Percentiles rank a stretch among this genome's conserved stretches.
Conservation (phyloP, 2,329 filamentous ascomycete species). For the Aspergillus sp. region DNA sequence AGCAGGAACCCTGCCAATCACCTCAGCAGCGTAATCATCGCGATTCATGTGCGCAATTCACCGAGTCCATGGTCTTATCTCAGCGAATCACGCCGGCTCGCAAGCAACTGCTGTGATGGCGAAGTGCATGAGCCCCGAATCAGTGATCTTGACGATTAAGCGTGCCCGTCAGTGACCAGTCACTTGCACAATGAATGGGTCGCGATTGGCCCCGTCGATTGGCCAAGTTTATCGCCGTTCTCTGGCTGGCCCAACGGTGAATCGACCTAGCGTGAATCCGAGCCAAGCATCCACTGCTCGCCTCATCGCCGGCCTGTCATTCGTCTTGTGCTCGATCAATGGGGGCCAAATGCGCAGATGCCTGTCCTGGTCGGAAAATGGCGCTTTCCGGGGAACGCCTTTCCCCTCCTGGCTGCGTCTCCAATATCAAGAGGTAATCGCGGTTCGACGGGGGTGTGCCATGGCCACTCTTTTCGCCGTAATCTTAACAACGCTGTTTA, state of each 20-base stretch:
- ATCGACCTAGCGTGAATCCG: slow-evolving; percentile 3
- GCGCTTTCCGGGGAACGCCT: slow-evolving; percentile 8
- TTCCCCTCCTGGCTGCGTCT: not conserved
- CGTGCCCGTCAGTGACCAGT: not conserved
- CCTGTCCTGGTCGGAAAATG: slow-evolving; percentile 10
- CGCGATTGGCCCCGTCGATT: not conserved
- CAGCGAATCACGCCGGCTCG: not conserved
- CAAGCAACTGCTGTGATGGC: not conserved
- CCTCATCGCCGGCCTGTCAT: not conserved
- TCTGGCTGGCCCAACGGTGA: slow-evolving; percentile 15
- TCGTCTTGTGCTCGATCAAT: not conserved
- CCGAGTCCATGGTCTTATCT: not conserved
- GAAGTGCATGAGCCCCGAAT: not conserved
- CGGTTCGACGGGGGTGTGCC: slow-evolving; percentile 1
- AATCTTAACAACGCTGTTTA: slow-evolving; percentile 6
- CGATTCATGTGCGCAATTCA: not conserved
- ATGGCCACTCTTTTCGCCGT: not conserved
- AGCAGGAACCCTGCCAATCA: not conserved
- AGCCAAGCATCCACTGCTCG: slow-evolving; percentile 2
- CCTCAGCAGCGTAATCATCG: not conserved
- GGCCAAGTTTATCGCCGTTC: slow-evolving; percentile 12
- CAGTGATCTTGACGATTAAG: not conserved
- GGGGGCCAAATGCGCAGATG: not conserved
- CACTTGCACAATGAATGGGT: not conserved
- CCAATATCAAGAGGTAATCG: slow-evolving; percentile 10